Percentiles rank a stretch among this genome's conserved stretches.
phyloP scores from a whole-genome alignment of 176 grass and related monocot genomes.

The Themeda triandra region DNA sequence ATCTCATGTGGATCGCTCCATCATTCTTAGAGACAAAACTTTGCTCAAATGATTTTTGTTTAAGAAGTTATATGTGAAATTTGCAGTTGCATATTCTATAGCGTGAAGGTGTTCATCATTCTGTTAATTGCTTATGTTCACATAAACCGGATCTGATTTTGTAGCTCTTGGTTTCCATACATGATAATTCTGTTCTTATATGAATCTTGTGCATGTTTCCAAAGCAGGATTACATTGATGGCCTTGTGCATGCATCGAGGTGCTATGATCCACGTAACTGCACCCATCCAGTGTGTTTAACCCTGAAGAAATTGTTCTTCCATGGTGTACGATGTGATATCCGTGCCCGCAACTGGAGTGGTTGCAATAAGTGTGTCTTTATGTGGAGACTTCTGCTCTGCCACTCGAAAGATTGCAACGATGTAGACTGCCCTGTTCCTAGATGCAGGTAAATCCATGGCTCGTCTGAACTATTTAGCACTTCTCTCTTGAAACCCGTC shows the following conservation, averaged over 20 bases:
- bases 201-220: constrained; percentile 28
- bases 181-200: not conserved
- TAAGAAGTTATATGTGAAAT: not conserved
- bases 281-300: constrained; percentile 37
- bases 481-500: not conserved
- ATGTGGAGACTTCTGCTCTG: constrained; percentile 71
- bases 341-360: constrained; percentile 27
- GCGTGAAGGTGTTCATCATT: constrained; percentile 8
- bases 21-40: not conserved
- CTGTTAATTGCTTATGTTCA: not conserved
- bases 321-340: constrained; percentile 66
- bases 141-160: not conserved
- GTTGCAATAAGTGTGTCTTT: constrained; percentile 59
- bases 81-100: not conserved
- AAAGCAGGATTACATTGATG: constrained; percentile 61
- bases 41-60: not conserved
- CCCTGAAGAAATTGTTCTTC: constrained; percentile 65
- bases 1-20: not conserved
- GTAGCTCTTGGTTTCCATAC: constrained; percentile 11
- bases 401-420: constrained; percentile 35
- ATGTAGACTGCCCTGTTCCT: constrained; percentile 25
- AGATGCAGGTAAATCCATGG: constrained; percentile 50
- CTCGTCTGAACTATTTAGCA: constrained; percentile 1
- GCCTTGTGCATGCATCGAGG: constrained; percentile 67
- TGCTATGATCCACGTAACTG: constrained; percentile 52